Percentiles rank a stretch among this genome's conserved stretches.
Evolutionary conservation across 2,329 filamentous ascomycete genomes (phyloP).

Genomic region (Xylariaceae sp.): DNA sequence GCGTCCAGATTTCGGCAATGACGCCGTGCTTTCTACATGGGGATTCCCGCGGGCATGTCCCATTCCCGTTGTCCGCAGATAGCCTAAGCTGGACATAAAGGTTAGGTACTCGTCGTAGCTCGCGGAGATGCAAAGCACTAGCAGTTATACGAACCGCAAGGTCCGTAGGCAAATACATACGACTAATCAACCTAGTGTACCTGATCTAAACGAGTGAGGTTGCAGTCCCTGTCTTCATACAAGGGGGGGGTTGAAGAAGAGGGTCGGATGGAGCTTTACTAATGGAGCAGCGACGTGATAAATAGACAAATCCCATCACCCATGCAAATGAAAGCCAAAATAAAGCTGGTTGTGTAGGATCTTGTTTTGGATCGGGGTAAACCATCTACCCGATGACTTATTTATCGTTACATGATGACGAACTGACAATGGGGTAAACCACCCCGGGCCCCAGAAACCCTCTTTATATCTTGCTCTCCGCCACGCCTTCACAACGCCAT

Average conservation of each 20-base stretch:
- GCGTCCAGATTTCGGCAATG: too few species aligned
- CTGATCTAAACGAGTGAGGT: not conserved
- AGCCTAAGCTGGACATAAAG: too few species aligned
- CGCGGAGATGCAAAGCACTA: too few species aligned
- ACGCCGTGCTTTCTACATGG: too few species aligned
- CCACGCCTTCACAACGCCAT: slow-evolving; percentile 16
- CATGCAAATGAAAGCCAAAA: not conserved
- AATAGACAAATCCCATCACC: not conserved
- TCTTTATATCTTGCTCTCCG: slow-evolving; percentile 15
- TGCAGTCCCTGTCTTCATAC: slow-evolving; percentile 7
- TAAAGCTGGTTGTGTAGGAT: slow-evolving; percentile 2
- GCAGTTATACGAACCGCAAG: too few species aligned
- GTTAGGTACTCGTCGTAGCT: too few species aligned
- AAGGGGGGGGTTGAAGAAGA: not conserved
- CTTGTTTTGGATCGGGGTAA: slow-evolving; percentile 1
- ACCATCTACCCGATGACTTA: slow-evolving; percentile 1
- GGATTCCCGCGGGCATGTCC: too few species aligned
- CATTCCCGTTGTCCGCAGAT: too few species aligned
- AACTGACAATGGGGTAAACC: slow-evolving; percentile 1
- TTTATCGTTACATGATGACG: slow-evolving; percentile 14
- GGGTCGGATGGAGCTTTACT: not conserved
- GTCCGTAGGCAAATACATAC: not conserved
- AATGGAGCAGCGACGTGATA: not conserved
- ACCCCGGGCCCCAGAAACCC: slow-evolving; percentile 2
- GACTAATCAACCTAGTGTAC: not conserved